These are phyloP conservation scores for Cucumis melo DNA, from an alignment of 306 rosid genomes.

Conservation along the genomic window DNA sequence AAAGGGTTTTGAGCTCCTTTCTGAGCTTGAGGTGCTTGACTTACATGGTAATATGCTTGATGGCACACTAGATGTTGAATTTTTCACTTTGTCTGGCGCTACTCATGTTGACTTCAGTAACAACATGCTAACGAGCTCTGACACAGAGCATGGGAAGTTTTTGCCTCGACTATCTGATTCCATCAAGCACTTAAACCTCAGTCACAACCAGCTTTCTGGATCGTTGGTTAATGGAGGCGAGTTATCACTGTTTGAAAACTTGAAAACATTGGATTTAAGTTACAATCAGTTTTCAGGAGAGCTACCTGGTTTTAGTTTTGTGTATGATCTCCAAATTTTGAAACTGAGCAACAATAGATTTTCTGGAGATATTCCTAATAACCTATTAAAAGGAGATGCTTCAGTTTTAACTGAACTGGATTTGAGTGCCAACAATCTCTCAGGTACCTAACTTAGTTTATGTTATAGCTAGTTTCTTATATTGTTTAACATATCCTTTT, in stretches of 20 bases:
- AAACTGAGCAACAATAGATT: constrained; percentile 83
- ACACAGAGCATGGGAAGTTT: constrained; percentile 42
- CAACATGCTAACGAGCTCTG: constrained; percentile 55
- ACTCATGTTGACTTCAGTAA: constrained; percentile 74
- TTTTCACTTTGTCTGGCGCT: constrained; percentile 41
- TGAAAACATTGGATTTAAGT: constrained; percentile 91
- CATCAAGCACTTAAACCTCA: constrained; percentile 64
- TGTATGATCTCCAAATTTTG: constrained; percentile 78
- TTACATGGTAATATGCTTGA: constrained; percentile 75
- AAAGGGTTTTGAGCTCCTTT: constrained; percentile 51
- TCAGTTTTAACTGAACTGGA: constrained; percentile 69
- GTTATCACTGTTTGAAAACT: constrained; percentile 46
- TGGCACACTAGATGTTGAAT: constrained; percentile 47
- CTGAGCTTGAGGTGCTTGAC: constrained; percentile 64
- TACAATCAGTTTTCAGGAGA: constrained; percentile 83
- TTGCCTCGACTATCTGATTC: constrained; percentile 55
- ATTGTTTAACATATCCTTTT: neutral
- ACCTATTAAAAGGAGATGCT: constrained; percentile 80
- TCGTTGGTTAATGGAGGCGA: constrained; percentile 56
- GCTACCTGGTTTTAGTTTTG: constrained; percentile 85
- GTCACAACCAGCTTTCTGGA: constrained; percentile 74
- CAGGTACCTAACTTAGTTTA: constrained; percentile 38
- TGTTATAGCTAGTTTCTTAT: neutral
- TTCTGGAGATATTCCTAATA: constrained; percentile 67
- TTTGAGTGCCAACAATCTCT: constrained; percentile 92